Evolutionary conservation across 495 filamentous ascomycete genomes (phyloP).

Genomic region (Hypoxylon intermedium): DNA sequence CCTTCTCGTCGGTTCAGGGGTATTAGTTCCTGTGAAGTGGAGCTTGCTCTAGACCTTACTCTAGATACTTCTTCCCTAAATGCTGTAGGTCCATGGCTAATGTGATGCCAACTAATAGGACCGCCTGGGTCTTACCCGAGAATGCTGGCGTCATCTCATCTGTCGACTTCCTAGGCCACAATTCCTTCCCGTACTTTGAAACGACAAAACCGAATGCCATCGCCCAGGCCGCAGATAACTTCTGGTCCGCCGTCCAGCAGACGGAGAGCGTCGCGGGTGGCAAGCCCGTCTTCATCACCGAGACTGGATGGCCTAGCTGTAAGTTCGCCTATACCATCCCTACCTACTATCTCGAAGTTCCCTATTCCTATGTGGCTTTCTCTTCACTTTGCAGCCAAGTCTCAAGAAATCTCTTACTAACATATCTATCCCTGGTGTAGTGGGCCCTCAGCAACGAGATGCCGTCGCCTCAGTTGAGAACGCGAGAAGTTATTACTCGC

Average conservation of each 20-base stretch:
- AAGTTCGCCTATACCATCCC: slow-evolving; percentile 48
- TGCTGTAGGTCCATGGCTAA: too few species aligned
- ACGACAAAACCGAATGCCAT: slow-evolving; percentile 68
- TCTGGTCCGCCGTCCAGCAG: slow-evolving; percentile 61
- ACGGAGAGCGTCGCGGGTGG: slow-evolving; percentile 63
- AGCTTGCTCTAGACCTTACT: too few species aligned
- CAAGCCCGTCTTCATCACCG: slow-evolving; percentile 79
- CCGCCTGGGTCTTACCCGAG: slow-evolving; percentile 71
- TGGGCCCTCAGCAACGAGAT: slow-evolving; percentile 60
- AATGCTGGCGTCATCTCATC: slow-evolving; percentile 67
- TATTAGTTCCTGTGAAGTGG: too few species aligned
- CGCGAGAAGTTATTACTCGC: slow-evolving; percentile 73
- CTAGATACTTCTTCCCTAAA: too few species aligned
- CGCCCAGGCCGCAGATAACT: slow-evolving; percentile 61
- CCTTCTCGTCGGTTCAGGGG: too few species aligned
- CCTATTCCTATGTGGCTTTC: not conserved
- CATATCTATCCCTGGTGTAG: not conserved
- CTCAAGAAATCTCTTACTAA: not conserved
- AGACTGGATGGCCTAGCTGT: slow-evolving; percentile 79
- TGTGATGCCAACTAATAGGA: slow-evolving; percentile 61
- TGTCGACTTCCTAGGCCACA: slow-evolving; percentile 74
- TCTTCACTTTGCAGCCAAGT: too few species aligned
- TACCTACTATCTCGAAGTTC: not conserved
- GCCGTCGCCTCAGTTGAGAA: slow-evolving; percentile 68
- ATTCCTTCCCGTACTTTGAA: slow-evolving; percentile 73